Base-by-base conservation (phyloP, 2,329 filamentous ascomycete genomes). In the Trichocomaceae sp. region DNA sequence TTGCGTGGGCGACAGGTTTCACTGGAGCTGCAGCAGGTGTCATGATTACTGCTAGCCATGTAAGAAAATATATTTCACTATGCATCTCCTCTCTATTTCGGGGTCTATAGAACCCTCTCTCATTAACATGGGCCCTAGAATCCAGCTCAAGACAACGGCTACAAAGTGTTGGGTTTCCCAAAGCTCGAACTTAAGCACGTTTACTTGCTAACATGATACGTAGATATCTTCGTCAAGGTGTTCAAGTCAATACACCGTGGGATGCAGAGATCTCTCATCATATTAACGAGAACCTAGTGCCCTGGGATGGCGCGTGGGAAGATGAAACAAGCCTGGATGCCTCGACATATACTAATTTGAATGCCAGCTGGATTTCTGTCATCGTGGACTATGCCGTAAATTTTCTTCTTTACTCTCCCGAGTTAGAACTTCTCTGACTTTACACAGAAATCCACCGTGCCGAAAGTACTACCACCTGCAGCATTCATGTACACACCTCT, bases 41-140 rank as follows among this genome's bases (percentile, higher is more conserved):
- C 29, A 85, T 86, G 82, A 77, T 86, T 37, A 86, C 83, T 13
- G 83, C 83, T 31, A 84, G 81, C 62, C 82, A 84, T 66, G 72
- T 74, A 69, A 57, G 70, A 29, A 10, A n/a, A n/a, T n/a, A n/a
- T n/a, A n/a, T n/a, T n/a, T n/a, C n/a, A n/a, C n/a, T n/a, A 33
- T 19, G 10, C 13, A 17, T 39, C 4, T 39, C 47, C 44, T 44
- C 50, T 26, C 22, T 15, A n/a, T 20, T 37, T 35, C 53, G 54
- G 17, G 52, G 20, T 13, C 15, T 33, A 17, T 22, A 20, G 31
- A 3, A 13, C n/a, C n/a, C n/a, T 35, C 9, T 22, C 49, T 53
- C 73, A 71, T 13, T 29, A 85, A 86, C 60, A 82, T 15, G 83
- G 13, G 8, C 5, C 1, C 10, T 29, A 57, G 50, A 57, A 54